Conservation (phyloP, 768 basidiomycete species). For the Tulasnella sp. region DNA sequence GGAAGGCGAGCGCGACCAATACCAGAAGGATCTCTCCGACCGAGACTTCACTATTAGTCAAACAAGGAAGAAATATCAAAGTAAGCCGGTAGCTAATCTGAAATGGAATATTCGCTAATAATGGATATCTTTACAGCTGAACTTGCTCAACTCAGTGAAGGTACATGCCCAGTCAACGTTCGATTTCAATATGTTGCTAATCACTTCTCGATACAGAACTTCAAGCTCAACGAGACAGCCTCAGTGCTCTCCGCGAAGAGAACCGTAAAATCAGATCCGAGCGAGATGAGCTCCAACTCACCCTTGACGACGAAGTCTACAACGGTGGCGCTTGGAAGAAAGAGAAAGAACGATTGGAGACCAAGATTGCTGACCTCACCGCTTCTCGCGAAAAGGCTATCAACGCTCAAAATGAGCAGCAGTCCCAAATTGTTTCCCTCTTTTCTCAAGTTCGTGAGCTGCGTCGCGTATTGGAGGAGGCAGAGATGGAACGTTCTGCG, state of each 20-base stretch:
- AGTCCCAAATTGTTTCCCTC: conserved; percentile 67
- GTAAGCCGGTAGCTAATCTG: conserved; percentile 26
- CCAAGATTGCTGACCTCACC: conserved; percentile 61
- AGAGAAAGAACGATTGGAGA: conserved; percentile 76
- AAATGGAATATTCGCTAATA: neutral
- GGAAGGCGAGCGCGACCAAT: conserved; percentile 63
- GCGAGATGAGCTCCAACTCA: conserved; percentile 58
- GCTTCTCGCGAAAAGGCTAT: conserved; percentile 64
- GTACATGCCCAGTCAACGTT: conserved; percentile 25
- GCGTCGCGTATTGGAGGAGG: conserved; percentile 67
- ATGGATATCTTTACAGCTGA: conserved; percentile 37
- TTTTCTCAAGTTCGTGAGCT: conserved; percentile 80
- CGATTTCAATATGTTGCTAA: conserved; percentile 9
- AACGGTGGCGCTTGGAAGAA: conserved; percentile 73
- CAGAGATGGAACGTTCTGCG: conserved; percentile 65
- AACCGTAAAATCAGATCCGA: conserved; percentile 66
- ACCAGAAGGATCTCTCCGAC: conserved; percentile 67
- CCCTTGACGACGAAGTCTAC: conserved; percentile 65
- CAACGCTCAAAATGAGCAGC: conserved; percentile 64
- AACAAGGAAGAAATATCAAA: conserved; percentile 78
- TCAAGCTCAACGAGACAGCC: conserved; percentile 60
- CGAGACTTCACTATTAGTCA: conserved; percentile 67
- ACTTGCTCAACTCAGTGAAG: conserved; percentile 67
- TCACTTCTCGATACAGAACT: conserved; percentile 36
- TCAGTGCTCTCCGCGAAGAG: conserved; percentile 67